Base-by-base conservation (phyloP, 495 filamentous ascomycete species). In the Penicillium ucsense region DNA sequence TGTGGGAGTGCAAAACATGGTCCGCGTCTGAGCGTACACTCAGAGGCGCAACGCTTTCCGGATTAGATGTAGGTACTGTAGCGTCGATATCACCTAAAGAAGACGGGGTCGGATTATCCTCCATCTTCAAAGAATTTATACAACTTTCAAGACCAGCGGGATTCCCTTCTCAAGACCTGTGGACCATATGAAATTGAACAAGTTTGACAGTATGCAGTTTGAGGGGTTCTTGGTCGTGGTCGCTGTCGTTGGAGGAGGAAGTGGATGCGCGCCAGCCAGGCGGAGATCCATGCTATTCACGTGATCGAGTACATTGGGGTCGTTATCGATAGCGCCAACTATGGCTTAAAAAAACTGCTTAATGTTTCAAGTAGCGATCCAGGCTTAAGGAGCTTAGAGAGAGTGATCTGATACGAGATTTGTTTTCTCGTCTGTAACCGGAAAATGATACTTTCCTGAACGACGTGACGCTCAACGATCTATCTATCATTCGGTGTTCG, bases 61-160 rank as follows among this genome's bases (percentile, higher is more conserved):
- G 63, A 7, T 63, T 38, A 27, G 61, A 44, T 6, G 50, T 38
- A 31, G 62, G 54, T 3, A 51, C 51, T 2, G 57, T 55, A 32
- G 68, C 55, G 32, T 72, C 68, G 28, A 74, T 65, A 57, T 74
- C 71, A 5, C 60, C 68, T 20, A 59, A 54, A 9, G 68, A 71
- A 10, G 71, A 72, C n/a, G 71, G 67, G 3, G 67, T 72, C 32
- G 36, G 46, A 3, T 50, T 49, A 31, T 49, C 46, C 4, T 49
- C 51, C 38, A 46, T 53, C 4, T 6, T 35, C 30, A 43, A 11
- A 33, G 41, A 20, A 20, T 20, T 20, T 20, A 20, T 20, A 20
- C 2, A 20, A 1, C 2, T 20, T 20, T 20, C 20, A 20, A 20
- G 20, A 20, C 20, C 20, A 20, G 20, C 20, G 2, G 20, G 20